Evolutionary conservation across 129 eudicot species (phyloP).

Genomic region (Chrysanthemum lavandulifolium): DNA sequence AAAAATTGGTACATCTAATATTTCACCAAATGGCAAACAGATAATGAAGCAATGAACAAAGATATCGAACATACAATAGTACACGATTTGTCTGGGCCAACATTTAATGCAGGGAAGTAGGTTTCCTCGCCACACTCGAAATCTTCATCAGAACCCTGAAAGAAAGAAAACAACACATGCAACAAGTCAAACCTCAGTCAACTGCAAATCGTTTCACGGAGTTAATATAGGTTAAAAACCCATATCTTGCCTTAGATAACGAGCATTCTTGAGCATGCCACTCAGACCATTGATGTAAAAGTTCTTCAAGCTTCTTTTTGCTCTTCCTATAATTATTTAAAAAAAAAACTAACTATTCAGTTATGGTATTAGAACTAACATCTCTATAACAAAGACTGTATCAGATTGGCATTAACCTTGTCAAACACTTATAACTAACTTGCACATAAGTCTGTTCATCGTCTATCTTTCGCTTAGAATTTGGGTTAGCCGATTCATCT

Average conservation of each 20-base stretch:
- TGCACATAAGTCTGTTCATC: conserved; percentile 35
- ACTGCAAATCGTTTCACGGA: background rate
- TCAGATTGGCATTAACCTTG: conserved; percentile 32
- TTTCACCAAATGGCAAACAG: conserved; percentile 3
- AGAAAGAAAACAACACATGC: background rate
- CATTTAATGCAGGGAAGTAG: conserved; percentile 71
- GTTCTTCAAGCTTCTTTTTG: conserved; percentile 51
- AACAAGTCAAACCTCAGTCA: conserved; percentile 1
- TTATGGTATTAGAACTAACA: too few species aligned
- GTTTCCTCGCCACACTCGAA: conserved; percentile 74
- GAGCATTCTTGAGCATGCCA: conserved; percentile 47
- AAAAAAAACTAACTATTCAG: too few species aligned
- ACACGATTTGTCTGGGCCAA: conserved; percentile 51
- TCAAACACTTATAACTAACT: conserved; percentile 19
- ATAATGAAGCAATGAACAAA: conserved; percentile 4
- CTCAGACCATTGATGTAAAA: conserved; percentile 44
- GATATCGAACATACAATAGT: conserved; percentile 50
- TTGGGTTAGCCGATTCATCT: conserved; percentile 13
- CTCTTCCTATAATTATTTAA: too few species aligned
- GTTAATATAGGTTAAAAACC: background rate
- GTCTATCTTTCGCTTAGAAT: conserved; percentile 10
- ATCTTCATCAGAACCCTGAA: conserved; percentile 47
- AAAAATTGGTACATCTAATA: background rate
- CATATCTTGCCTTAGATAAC: conserved; percentile 29
- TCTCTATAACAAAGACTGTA: background rate